phyloP scores from a whole-genome alignment of 352 stramenopile species.

The Phytophthora colocasiae region DNA sequence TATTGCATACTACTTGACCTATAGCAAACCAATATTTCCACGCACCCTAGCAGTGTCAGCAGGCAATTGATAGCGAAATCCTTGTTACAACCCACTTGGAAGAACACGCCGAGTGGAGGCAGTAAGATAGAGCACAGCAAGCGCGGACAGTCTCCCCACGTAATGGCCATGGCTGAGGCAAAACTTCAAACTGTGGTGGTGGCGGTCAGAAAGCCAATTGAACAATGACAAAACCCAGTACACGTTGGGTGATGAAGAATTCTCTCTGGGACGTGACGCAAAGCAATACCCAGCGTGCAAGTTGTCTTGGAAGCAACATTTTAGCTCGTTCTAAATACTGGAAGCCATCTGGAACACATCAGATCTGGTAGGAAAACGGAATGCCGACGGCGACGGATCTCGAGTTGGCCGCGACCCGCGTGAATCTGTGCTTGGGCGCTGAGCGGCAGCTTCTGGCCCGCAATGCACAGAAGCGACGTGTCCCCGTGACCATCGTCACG shows the following conservation, averaged over 20 bases:
- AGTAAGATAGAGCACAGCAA: slow-evolving; percentile 54
- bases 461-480: slow-evolving; percentile 53
- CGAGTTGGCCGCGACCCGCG: slow-evolving; percentile 52
- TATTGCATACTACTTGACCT: background rate
- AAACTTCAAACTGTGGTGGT: background rate
- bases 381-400: slow-evolving; percentile 33
- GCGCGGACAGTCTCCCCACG: slow-evolving; percentile 51
- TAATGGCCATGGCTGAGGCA: slow-evolving; percentile 49
- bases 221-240: slow-evolving; percentile 12
- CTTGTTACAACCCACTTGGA: slow-evolving; percentile 62
- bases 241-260: slow-evolving; percentile 17
- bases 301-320: background rate
- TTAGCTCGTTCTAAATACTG: slow-evolving; percentile 9
- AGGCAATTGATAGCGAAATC: slow-evolving; percentile 70
- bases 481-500: slow-evolving; percentile 73
- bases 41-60: slow-evolving; percentile 62
- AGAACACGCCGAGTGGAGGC: slow-evolving; percentile 57
- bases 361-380: no score
- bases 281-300: no score
- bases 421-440: slow-evolving; percentile 64
- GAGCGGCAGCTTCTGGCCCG: slow-evolving; percentile 61
- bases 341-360: no score
- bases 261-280: slow-evolving; percentile 18
- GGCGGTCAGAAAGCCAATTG: slow-evolving; percentile 11
- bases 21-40: slow-evolving; percentile 1